Conservation (phyloP, 1,284 basidiomycete genomes). For the Austroboletus novae-zelandiae region DNA sequence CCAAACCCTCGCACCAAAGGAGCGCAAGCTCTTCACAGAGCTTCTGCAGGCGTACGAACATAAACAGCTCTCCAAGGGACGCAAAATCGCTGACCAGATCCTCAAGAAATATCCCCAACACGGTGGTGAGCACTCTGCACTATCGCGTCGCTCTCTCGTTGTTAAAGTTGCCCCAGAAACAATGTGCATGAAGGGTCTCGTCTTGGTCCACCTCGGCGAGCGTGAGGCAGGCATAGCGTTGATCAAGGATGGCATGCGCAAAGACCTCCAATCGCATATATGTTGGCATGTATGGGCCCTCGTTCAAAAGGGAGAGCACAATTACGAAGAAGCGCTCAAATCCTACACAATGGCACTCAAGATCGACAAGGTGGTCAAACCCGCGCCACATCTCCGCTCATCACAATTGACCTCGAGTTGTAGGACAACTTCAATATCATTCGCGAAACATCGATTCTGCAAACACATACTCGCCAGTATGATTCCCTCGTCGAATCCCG, state of each 20-base stretch:
- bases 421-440: slow-evolving; percentile 95
- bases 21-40: slow-evolving; percentile 85
- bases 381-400: neutral
- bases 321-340: slow-evolving; percentile 87
- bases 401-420: slow-evolving; percentile 7
- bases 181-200: slow-evolving; percentile 90
- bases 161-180: slow-evolving; percentile 61
- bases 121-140: slow-evolving; percentile 62
- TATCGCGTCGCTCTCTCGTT: slow-evolving; percentile 11
- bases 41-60: slow-evolving; percentile 90
- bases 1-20: slow-evolving; percentile 70
- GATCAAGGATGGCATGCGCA: slow-evolving; percentile 84
- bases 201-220: slow-evolving; percentile 81
- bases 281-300: slow-evolving; percentile 98
- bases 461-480: slow-evolving; percentile 88
- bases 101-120: slow-evolving; percentile 96
- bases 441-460: slow-evolving; percentile 87
- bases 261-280: slow-evolving; percentile 92
- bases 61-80: slow-evolving; percentile 85
- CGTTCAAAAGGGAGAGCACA: slow-evolving; percentile 88
- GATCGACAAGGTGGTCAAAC: slow-evolving; percentile 79
- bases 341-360: slow-evolving; percentile 80
- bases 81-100: slow-evolving; percentile 92
- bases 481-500: slow-evolving; percentile 82
- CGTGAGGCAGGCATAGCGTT: slow-evolving; percentile 84